A percentile compares a stretch with the other conserved stretches of the same genome.
Evolutionary conservation across 2,329 filamentous ascomycete species (phyloP).

Genomic region (Phaeosphaeriaceae sp.): DNA sequence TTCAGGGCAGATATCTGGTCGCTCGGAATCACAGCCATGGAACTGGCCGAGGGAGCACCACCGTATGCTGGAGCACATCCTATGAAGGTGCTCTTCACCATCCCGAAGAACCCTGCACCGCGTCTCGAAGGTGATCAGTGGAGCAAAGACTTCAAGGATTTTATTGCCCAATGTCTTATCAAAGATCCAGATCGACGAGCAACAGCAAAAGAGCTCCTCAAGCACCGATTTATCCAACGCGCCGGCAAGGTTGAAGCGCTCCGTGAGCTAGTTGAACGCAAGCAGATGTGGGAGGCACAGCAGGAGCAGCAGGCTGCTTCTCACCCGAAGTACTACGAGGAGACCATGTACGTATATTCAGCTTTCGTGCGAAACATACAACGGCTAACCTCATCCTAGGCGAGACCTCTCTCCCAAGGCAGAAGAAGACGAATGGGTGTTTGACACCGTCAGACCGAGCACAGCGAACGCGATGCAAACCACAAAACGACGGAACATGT

Average conservation of each 20-base stretch:
- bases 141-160: conserved; percentile 92
- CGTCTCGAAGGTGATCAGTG: conserved; percentile 80
- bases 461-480: conserved; percentile 66
- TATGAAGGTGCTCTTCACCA: conserved; percentile 97
- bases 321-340: conserved; percentile 88
- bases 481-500: conserved; percentile 56
- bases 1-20: conserved; percentile 99
- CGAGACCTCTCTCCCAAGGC: conserved; percentile 71
- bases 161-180: conserved; percentile 85
- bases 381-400: conserved; percentile 42
- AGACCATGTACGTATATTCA: conserved; percentile 70
- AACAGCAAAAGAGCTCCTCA: conserved; percentile 83
- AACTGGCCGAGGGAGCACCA: conserved; percentile 89
- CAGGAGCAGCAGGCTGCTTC: conserved; percentile 62
- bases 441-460: conserved; percentile 83
- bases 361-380: not conserved
- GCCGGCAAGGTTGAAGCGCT: conserved; percentile 88
- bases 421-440: conserved; percentile 89
- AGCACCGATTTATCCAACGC: conserved; percentile 84
- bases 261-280: conserved; percentile 84
- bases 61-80: conserved; percentile 95
- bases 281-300: conserved; percentile 81
- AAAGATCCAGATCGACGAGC: conserved; percentile 89
- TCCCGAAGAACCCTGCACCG: conserved; percentile 88
- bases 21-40: conserved; percentile 89